phyloP scores from a whole-genome alignment of 2,329 filamentous ascomycete genomes.

The Colletotrichum tamarilloi region DNA sequence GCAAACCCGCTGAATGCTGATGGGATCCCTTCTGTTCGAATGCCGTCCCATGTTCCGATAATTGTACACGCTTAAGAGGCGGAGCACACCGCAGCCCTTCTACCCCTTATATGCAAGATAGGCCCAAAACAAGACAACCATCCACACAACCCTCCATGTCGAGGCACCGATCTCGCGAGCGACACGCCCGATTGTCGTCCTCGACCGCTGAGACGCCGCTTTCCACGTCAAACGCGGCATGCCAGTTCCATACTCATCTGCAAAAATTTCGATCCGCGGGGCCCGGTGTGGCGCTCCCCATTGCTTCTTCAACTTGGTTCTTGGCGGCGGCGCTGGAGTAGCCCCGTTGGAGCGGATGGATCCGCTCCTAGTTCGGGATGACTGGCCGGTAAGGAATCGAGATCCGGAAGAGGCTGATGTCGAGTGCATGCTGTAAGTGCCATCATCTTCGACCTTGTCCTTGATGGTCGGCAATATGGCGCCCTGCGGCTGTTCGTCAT shows the following conservation, averaged over 20 bases:
- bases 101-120: slow-evolving; percentile 75
- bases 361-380: slow-evolving; percentile 39
- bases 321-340: slow-evolving; percentile 39
- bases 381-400: slow-evolving; percentile 43
- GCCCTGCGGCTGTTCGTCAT: slow-evolving; percentile 46
- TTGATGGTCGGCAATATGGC: slow-evolving; percentile 61
- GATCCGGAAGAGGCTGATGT: slow-evolving; percentile 48
- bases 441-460: slow-evolving; percentile 62
- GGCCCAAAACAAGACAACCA: slow-evolving; percentile 72
- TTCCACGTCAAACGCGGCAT: slow-evolving; percentile 47
- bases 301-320: slow-evolving; percentile 49
- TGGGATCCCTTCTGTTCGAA: background rate
- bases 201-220: slow-evolving; percentile 41
- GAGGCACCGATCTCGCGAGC: slow-evolving; percentile 70
- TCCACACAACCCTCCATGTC: slow-evolving; percentile 70
- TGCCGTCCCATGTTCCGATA: background rate
- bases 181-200: slow-evolving; percentile 58
- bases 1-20: slow-evolving; percentile 28
- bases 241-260: slow-evolving; percentile 57
- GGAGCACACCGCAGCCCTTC: slow-evolving; percentile 21
- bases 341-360: slow-evolving; percentile 42
- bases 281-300: slow-evolving; percentile 52
- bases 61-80: slow-evolving; percentile 14
- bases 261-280: slow-evolving; percentile 66
- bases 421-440: slow-evolving; percentile 41